A percentile compares a stretch with the other conserved stretches of the same genome.
Conservation (phyloP, 495 filamentous ascomycete species). For the Wilcoxina mikolae region DNA sequence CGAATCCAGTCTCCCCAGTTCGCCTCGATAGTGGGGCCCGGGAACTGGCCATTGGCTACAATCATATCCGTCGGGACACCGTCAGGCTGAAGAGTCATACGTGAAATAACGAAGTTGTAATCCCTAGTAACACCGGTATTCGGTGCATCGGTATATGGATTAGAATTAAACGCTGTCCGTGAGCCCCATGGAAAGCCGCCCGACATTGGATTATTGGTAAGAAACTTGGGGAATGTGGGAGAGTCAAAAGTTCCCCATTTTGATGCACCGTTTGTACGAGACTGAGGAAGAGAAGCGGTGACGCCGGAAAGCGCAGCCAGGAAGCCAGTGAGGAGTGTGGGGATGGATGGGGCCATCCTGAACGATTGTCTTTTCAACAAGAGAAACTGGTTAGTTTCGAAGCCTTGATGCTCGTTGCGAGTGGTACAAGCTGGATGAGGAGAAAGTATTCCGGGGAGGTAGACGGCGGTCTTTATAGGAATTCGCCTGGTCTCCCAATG, state of each 20-base stretch:
- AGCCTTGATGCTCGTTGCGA: no score
- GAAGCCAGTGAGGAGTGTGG: background rate
- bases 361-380: no score
- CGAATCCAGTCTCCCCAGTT: slow-evolving; percentile 27
- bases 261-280: background rate
- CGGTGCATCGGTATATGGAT: slow-evolving; percentile 31
- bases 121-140: slow-evolving; percentile 36
- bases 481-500: background rate
- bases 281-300: background rate
- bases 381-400: no score
- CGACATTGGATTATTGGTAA: slow-evolving; percentile 5
- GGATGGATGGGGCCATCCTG: background rate
- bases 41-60: slow-evolving; percentile 19
- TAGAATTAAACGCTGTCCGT: background rate
- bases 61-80: slow-evolving; percentile 15
- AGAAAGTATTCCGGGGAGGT: no score
- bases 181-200: slow-evolving; percentile 6
- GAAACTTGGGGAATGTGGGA: slow-evolving; percentile 3
- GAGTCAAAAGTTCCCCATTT: slow-evolving; percentile 1
- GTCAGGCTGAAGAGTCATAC: slow-evolving; percentile 30
- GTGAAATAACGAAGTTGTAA: slow-evolving; percentile 33
- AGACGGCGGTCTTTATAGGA: background rate
- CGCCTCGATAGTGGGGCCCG: slow-evolving; percentile 26
- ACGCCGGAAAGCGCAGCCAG: background rate
- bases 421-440: no score